Base-by-base conservation (phyloP, 1,284 basidiomycete genomes). In the Phlebopus sp. region DNA sequence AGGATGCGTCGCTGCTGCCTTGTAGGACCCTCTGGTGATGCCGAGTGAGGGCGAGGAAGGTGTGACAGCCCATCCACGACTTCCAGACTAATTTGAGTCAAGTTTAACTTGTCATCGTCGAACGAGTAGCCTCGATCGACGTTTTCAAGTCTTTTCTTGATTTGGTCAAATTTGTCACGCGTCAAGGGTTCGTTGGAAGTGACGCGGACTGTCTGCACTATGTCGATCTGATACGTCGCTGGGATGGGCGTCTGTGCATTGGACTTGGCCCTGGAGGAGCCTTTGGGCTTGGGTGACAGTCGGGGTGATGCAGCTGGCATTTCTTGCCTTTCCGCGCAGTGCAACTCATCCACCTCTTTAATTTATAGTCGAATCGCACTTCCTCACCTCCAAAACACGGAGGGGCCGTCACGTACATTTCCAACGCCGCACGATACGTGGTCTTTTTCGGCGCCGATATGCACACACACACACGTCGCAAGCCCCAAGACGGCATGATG, bases 71-170 rank as follows among this genome's bases (percentile, higher is more conserved):
- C 53, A 35, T 43, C 48, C 46, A 60, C 47, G 42, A 63, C 59
- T 43, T 59, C 50, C 45, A 60, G n/a, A 42, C 39, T 49, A 0
- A 54, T 68, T 46, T 60, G 60, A 32, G 58, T 47, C 54, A 63
- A 51, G 50, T 54, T 67, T 59, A 68, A 44, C 31, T 46, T 54
- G 32, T 63, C 58, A 52, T 58, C 61, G 48, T 63, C 60, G 2
- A 66, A 64, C 46, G 60, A 56, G 53, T 51, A 55, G 50, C 62
- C 62, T 29, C 59, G 59, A 55, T 67, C 66, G 36, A 49, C 50
- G 29, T 46, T 56, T 19, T 58, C 53, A 40, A 64, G 51, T 21
- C 55, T 52, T 38, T 54, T 60, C 59, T 67, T 68, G 52, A 64
- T 62, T 19, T 48, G 57, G 41, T 64, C 59, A 51, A 64, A 58